Conservation (phyloP, 106 monocot genomes). For the Apostasia ramifera region DNA sequence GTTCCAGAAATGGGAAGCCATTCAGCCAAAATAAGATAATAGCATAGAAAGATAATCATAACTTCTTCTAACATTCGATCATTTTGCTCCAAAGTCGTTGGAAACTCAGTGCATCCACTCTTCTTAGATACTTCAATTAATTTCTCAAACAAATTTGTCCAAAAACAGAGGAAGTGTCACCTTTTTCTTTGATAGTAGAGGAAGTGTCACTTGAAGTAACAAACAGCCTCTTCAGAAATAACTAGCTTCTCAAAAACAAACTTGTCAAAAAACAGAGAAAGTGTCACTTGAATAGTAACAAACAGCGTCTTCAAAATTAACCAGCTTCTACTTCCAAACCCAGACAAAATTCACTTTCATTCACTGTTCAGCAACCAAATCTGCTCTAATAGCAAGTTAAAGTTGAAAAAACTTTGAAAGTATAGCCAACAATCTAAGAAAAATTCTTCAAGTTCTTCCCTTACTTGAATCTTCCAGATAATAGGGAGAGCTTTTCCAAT, state of each 20-base stretch:
- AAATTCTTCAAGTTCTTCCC: background rate
- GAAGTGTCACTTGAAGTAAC: background rate
- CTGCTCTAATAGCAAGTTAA: background rate
- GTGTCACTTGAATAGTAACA: background rate
- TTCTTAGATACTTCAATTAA: no score
- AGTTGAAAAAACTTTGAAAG: background rate
- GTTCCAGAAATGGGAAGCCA: no score
- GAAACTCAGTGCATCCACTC: no score
- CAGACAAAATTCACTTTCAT: no score
- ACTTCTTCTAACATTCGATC: no score
- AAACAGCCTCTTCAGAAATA: background rate
- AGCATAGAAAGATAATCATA: no score
- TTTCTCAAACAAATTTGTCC: no score
- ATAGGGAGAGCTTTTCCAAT: conserved; percentile 2
- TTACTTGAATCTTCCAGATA: conserved; percentile 8
- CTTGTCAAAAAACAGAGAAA: no score
- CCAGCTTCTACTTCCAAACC: background rate
- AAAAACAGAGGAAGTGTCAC: background rate
- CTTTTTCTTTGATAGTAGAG: background rate
- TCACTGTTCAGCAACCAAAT: no score
- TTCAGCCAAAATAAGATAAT: no score
- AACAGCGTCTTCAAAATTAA: background rate
- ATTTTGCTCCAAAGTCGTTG: no score
- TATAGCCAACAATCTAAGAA: background rate
- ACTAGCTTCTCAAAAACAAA: no score